Evolutionary conservation across 202 grass and related monocot species (phyloP).

Genomic region (Panicum virgatum): DNA sequence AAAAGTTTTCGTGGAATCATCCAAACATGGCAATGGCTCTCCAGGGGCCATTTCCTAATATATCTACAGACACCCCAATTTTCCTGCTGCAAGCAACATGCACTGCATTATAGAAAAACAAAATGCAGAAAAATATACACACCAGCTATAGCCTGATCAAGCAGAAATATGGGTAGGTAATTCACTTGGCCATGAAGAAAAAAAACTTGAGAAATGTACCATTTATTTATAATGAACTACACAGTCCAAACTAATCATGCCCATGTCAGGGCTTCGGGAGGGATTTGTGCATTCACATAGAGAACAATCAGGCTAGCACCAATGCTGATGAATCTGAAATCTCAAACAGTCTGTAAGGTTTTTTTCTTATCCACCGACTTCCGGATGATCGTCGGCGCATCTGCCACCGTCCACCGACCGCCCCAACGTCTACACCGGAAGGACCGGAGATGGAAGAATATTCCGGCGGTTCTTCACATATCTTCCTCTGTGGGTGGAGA

Average conservation of each 20-base stretch:
- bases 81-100: conserved; percentile 41
- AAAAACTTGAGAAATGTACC: conserved; percentile 15
- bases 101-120: background rate
- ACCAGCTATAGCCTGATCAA: conserved; percentile 28
- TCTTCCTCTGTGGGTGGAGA: conserved; percentile 21
- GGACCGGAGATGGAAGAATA: conserved; percentile 31
- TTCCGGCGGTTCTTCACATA: conserved; percentile 36
- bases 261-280: too few species aligned
- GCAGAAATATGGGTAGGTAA: conserved; percentile 15
- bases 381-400: conserved; percentile 6
- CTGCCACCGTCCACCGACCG: background rate
- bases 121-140: background rate
- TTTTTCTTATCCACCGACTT: background rate
- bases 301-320: background rate
- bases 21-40: too few species aligned
- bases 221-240: conserved; percentile 11
- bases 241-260: conserved; percentile 27
- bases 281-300: background rate
- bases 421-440: background rate
- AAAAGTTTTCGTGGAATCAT: too few species aligned
- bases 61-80: conserved; percentile 14
- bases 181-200: conserved; percentile 26
- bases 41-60: background rate
- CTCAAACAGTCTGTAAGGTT: background rate
- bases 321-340: background rate